phyloP scores from a whole-genome alignment of 2,329 filamentous ascomycete genomes.

The Dactylonectria macrodidyma region DNA sequence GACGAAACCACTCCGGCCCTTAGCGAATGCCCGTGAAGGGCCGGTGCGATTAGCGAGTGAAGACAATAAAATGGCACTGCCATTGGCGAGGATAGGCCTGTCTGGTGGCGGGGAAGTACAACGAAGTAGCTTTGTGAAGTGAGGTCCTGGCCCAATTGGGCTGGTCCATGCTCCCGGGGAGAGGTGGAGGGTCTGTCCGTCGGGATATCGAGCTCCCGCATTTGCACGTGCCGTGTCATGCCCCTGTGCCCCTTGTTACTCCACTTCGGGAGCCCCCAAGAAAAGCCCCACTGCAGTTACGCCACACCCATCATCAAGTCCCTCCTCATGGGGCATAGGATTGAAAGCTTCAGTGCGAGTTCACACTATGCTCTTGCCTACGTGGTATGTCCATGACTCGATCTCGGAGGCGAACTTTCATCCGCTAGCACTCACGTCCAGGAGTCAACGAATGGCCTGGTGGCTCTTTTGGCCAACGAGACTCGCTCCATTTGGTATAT shows the following conservation, averaged over 20 bases:
- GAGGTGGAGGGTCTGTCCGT: conserved; percentile 15
- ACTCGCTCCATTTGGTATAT: background rate
- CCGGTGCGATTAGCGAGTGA: conserved; percentile 27
- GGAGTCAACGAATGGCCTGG: background rate
- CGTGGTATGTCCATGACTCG: background rate
- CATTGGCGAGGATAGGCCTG: conserved; percentile 5
- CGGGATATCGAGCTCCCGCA: conserved; percentile 44
- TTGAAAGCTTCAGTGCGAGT: background rate
- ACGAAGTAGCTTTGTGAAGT: conserved; percentile 11
- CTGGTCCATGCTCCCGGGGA: too few relatives aligned
- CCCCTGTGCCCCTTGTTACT: conserved; percentile 37
- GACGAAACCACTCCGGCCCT: conserved; percentile 28
- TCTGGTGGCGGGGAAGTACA: background rate
- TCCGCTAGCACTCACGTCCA: background rate
- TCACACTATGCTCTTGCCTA: background rate
- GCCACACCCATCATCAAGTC: conserved; percentile 10
- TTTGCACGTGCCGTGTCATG: conserved; percentile 41
- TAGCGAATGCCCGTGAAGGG: conserved; percentile 4
- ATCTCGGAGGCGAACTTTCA: background rate
- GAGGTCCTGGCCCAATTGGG: background rate
- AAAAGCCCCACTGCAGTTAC: background rate
- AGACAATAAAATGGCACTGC: background rate
- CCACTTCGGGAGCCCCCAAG: conserved; percentile 22
- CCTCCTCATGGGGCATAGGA: background rate
- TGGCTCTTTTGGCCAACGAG: background rate